Evolutionary conservation across 2,329 filamentous ascomycete genomes (phyloP).

Genomic region (Alternaria sp.): DNA sequence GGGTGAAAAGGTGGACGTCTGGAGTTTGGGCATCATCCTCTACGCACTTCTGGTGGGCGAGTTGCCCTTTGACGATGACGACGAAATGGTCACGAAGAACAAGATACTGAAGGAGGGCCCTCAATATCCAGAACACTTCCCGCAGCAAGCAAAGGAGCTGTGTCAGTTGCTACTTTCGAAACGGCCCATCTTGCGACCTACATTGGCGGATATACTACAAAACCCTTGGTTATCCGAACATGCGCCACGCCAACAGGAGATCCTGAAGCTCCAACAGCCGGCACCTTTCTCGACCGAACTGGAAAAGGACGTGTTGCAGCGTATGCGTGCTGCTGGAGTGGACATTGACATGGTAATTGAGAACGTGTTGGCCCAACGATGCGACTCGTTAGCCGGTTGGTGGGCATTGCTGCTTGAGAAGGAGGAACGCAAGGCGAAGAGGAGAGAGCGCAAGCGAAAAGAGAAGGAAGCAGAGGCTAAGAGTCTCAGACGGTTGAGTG

Average conservation of each 20-base stretch:
- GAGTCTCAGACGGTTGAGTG: slow-evolving; percentile 81
- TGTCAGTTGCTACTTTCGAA: slow-evolving; percentile 87
- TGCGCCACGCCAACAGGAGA: slow-evolving; percentile 86
- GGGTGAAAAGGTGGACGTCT: slow-evolving; percentile 97
- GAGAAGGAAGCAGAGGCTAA: slow-evolving; percentile 85
- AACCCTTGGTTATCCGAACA: slow-evolving; percentile 89
- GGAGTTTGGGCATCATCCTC: slow-evolving; percentile 85
- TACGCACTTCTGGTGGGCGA: slow-evolving; percentile 85
- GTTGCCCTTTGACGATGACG: slow-evolving; percentile 94
- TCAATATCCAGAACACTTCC: slow-evolving; percentile 80
- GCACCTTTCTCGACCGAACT: slow-evolving; percentile 84
- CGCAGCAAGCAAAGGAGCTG: slow-evolving; percentile 78
- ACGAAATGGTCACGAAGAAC: slow-evolving; percentile 84
- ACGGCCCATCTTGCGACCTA: slow-evolving; percentile 81
- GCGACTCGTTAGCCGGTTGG: slow-evolving; percentile 92
- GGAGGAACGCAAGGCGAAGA: slow-evolving; percentile 83
- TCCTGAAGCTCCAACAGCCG: slow-evolving; percentile 81
- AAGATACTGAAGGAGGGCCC: slow-evolving; percentile 88
- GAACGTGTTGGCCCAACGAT: slow-evolving; percentile 87
- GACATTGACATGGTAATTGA: slow-evolving; percentile 95
- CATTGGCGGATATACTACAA: slow-evolving; percentile 82
- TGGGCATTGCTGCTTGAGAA: slow-evolving; percentile 96
- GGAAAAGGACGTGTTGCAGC: slow-evolving; percentile 88
- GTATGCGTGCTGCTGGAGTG: slow-evolving; percentile 92
- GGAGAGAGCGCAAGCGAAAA: slow-evolving; percentile 81